phyloP scores from a whole-genome alignment of 345 rosid species.

The Gossypium sturtianum region DNA sequence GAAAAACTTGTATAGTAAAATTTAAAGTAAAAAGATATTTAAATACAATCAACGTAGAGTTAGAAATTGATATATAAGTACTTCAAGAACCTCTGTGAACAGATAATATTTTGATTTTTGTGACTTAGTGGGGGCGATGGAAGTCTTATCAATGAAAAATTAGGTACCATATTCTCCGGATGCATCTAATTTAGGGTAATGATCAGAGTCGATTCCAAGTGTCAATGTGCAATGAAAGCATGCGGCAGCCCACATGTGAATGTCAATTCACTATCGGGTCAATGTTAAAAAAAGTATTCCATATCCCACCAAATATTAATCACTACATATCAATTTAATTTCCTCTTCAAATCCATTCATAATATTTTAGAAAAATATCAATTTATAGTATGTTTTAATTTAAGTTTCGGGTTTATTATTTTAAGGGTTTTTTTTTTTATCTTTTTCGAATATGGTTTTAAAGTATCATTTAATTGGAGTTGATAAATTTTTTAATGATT shows the following conservation, averaged over 20 bases:
- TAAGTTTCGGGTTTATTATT: too few species aligned
- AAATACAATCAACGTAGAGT: too few species aligned
- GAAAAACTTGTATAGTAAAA: too few species aligned
- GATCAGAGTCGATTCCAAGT: neutral
- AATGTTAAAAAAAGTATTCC: neutral
- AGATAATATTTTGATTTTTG: too few species aligned
- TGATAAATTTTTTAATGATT: too few species aligned
- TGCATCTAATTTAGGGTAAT: neutral
- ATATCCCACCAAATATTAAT: neutral
- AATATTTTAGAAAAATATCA: too few species aligned
- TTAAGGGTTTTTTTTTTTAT: too few species aligned
- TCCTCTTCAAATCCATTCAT: neutral
- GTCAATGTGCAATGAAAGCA: neutral
- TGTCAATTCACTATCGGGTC: neutral
- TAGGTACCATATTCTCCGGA: neutral
- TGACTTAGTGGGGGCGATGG: neutral
- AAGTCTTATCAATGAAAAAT: constrained; percentile 4
- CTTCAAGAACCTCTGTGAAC: too few species aligned
- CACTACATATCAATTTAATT: neutral
- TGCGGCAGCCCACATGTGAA: neutral
- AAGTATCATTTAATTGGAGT: too few species aligned
- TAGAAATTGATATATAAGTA: neutral
- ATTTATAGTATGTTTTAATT: too few species aligned
- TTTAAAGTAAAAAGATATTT: too few species aligned
- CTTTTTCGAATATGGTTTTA: too few species aligned